Evolutionary conservation across 441 rosid species (phyloP).

Genomic region (Lepidium campestre): DNA sequence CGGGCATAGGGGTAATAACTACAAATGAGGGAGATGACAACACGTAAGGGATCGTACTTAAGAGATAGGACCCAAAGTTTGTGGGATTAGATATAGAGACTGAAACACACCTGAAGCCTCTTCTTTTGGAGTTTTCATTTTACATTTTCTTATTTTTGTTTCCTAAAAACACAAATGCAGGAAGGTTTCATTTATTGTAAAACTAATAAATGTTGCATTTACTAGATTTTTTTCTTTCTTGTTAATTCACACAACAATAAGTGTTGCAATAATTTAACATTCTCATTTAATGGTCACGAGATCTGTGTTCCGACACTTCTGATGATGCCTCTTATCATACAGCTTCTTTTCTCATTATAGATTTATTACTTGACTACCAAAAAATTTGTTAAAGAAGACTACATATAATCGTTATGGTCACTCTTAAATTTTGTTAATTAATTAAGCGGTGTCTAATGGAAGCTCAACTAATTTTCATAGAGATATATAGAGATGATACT

Average conservation of each 20-base stretch:
- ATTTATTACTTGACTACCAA: background rate
- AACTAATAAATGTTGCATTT: background rate
- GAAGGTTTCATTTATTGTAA: background rate
- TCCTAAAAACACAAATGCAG: background rate
- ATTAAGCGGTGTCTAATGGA: no score
- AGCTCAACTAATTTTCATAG: no score
- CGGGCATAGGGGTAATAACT: background rate
- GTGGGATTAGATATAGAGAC: constrained; percentile 24
- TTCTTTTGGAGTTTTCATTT: constrained; percentile 3
- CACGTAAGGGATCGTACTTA: constrained; percentile 2
- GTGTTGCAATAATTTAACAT: background rate
- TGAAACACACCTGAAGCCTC: constrained; percentile 9
- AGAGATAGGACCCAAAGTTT: constrained; percentile 16
- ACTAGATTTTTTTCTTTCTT: background rate
- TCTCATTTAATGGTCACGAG: constrained; percentile 4
- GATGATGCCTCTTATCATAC: background rate
- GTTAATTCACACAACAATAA: background rate
- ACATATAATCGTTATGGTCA: no score
- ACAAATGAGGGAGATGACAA: constrained; percentile 13
- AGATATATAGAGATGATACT: no score
- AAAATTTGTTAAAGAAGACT: background rate
- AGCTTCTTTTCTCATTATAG: background rate
- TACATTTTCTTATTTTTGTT: constrained; percentile 3
- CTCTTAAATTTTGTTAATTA: no score
- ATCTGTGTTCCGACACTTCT: background rate